These are phyloP conservation scores for Rhodotorula mucilaginosa DNA, from an alignment of 1,284 basidiomycete genomes.

Conservation along the genomic window DNA sequence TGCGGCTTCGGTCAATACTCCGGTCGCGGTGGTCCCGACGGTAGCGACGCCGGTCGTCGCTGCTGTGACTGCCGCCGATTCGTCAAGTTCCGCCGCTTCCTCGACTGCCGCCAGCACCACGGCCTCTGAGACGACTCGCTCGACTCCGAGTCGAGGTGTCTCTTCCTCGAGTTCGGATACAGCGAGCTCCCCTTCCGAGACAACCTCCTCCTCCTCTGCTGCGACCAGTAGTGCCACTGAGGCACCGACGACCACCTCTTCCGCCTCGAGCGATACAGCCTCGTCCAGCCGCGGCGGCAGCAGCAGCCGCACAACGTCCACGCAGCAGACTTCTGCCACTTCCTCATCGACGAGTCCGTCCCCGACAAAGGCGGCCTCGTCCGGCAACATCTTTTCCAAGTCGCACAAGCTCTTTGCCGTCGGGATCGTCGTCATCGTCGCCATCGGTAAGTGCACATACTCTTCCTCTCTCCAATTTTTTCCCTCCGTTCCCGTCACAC, in stretches of 20 bases:
- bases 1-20: too few relatives aligned
- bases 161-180: neutral
- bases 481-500: too few relatives aligned
- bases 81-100: too few relatives aligned
- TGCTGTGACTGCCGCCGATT: neutral
- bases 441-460: constrained; percentile 7
- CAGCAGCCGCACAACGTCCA: neutral
- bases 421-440: constrained; percentile 26
- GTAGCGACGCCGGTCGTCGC: neutral
- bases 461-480: neutral
- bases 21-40: too few relatives aligned
- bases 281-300: neutral
- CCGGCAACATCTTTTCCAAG: constrained; percentile 18
- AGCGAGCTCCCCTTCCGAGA: neutral
- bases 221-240: neutral
- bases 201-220: neutral
- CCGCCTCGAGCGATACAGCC: neutral
- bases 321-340: neutral
- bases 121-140: neutral
- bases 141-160: neutral
- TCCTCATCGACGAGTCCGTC: neutral
- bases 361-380: neutral
- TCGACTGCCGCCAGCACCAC: neutral
- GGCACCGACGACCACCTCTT: neutral
- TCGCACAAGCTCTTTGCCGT: constrained; percentile 16